Base-by-base conservation (phyloP, 2,329 filamentous ascomycete species). In the Orbilia javanica region DNA sequence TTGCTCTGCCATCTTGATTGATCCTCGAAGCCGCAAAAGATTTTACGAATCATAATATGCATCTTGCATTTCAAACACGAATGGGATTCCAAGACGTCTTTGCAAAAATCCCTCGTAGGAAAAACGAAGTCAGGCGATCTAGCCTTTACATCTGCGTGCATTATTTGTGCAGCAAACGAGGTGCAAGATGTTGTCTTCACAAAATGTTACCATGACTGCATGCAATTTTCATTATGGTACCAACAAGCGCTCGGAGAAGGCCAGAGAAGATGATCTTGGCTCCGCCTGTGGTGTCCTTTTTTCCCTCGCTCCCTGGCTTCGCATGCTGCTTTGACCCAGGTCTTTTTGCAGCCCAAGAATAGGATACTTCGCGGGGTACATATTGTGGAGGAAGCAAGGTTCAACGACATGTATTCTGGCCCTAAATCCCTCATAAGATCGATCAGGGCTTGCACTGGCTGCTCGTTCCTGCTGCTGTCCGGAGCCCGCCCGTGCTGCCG, bases 371-470 rank as follows among this genome's bases (percentile, higher is more conserved):
- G 74, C 74, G 74, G 74, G 74, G 74, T 78, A 72, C 67, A 78
- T 72, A 78, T 72, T 78, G 74, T 78, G 74, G 74, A 78, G 74
- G 73, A 78, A 72, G 74, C 74, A 78, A 78, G 74, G 74, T 72
- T 67, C 74, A 67, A 63, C 67, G 44, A 66, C 60, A 70, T 39
- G 29, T 53, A 74, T 70, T 77, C 65, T 65, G 62, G 62, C 55
- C 62, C 74, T 78, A 78, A 78, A 78, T 78, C 74, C 74, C 74
- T 78, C 74, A 78, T 78, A 71, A 71, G 66, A 71, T 70, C 72
- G 48, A 66, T 71, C 60, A 71, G 67, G 73, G 66, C 57, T 66
- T 63, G 72, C 65, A 65, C 57, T 39, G 63, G 53, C 29, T 57
- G 31, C 29, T 69, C 31, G 62, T 78, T 78, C 62, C 74, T 67